Evolutionary conservation across 805 yeast genomes (phyloP), one percentile per base, ranked within the genome.

Genomic region (Candida odintsovae): DNA sequence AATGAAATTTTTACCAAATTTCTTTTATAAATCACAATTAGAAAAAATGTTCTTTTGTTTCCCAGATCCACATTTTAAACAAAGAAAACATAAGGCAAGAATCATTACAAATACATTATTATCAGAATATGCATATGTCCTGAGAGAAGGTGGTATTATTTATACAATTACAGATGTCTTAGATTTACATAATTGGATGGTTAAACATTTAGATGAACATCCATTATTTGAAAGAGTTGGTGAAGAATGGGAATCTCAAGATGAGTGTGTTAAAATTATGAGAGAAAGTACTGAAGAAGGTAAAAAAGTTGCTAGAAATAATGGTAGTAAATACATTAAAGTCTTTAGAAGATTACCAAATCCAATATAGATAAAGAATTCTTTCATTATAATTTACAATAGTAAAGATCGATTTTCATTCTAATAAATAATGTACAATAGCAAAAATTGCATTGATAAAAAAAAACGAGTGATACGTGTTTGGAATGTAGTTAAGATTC

Each of bases 11-110:
- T 69, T 90, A 51, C 98, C 99, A 20, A 94, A 94, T 65, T 94
- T 94, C 65, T 94, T 94, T 69, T 71, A 75, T 48, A 84, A 84
- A 65, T 81, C 82, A 7, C 97, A 90, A 63, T 70, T 90, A 43
- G 79, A 83, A 29, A 94, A 92, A 72, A 87, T 94, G 78, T 94
- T 94, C 70, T 94, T 94, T 71, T 94, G 99, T 66, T 94, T 94
- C 77, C 99, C 99, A n/a, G 99, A 94, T 67, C 99, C 99, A 8
- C 99, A 94, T 66, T 94, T 94, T 74, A 94, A 94, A 65, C 95
- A 89, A 67, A 77, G 98, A 62, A 94, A 94, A 64, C 99, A 94
- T 69, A 94, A 94, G 74, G 97, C 97, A 7, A 77, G 99, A 71
- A 94, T 94, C 61, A 79, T 94, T 54, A 90, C 99, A 45, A 83